Base-by-base conservation (phyloP, 2,329 filamentous ascomycete species). In the Calonectria montana region DNA sequence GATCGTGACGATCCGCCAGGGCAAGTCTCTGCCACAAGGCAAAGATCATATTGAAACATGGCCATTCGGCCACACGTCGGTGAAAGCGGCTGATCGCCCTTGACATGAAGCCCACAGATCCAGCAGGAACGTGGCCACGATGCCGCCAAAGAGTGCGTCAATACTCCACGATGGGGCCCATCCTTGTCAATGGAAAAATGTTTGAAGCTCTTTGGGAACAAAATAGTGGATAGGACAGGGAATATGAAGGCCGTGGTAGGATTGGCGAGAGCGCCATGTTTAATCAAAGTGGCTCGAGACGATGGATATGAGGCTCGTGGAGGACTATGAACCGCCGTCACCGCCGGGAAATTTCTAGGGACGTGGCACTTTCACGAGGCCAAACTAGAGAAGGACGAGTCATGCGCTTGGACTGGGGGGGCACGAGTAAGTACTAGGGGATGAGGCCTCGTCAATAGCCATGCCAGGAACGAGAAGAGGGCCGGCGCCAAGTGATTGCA, bases 331-430 rank as follows among this genome's bases (percentile, higher is more conserved):
- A 47, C 64, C 69, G 55, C 57, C 47, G 57, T 67, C 69, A 67
- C 64, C 69, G 69, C 69, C 57, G 57, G 64, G 64, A 71, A 71
- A 71, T 71, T 71, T 71, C 69, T 37, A 48, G 64, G 27, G 47
- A 50, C 39, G 31, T 48, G 47, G 57, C 39, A 62, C 15, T 27
- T n/a, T 61, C 47, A 29, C 21, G 39, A 71, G 57, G 68, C 27
- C 43, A 18, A 23, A 41, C 37, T 25, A 63, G 39, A 41, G 68
- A 18, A 57, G 59, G 43, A 64, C 69, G 69, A 71, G 69, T 71
- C 69, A 71, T 71, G 69, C 64, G 69, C 39, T 67, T 16, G 47
- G 43, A 35, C 53, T 39, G 48, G 48, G 29, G 61, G 61, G 48
- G 48, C 25, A 53, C 18, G 48, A 45, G 25, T 27, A 41, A 62